Percentiles rank a stretch among this genome's conserved stretches.
Conservation (phyloP, 2,329 filamentous ascomycete species). For the Neonectria ditissima region DNA sequence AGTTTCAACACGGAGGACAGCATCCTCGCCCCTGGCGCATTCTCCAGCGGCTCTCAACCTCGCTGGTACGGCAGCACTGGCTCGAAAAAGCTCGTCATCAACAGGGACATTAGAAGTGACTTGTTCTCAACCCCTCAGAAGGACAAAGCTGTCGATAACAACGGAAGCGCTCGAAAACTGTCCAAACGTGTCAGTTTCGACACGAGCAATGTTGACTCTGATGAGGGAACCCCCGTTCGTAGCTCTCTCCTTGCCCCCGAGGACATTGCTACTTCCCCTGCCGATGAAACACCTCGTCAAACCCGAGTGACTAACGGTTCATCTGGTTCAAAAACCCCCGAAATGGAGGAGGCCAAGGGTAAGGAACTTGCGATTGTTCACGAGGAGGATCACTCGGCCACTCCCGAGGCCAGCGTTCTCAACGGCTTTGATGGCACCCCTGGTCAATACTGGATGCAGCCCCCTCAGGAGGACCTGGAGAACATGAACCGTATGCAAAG, state of each 20-base stretch:
- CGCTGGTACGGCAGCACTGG: slow-evolving; percentile 75
- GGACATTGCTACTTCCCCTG: slow-evolving; percentile 45
- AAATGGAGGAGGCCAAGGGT: slow-evolving; percentile 78
- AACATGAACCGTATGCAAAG: slow-evolving; percentile 85
- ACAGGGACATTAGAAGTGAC: slow-evolving; percentile 83
- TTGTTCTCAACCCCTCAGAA: slow-evolving; percentile 72
- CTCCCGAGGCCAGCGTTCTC: slow-evolving; percentile 42
- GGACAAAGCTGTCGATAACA: slow-evolving; percentile 58
- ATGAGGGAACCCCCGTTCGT: slow-evolving; percentile 51
- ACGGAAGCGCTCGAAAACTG: slow-evolving; percentile 64
- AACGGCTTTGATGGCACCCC: slow-evolving; percentile 61
- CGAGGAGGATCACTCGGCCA: slow-evolving; percentile 68
- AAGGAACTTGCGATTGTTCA: slow-evolving; percentile 84
- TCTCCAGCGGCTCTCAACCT: slow-evolving; percentile 75
- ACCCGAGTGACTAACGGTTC: slow-evolving; percentile 58
- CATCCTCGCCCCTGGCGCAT: slow-evolving; percentile 86
- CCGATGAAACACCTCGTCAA: slow-evolving; percentile 61
- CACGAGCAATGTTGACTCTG: slow-evolving; percentile 62
- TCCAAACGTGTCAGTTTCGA: slow-evolving; percentile 96
- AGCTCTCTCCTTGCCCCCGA: slow-evolving; percentile 51
- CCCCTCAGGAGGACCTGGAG: slow-evolving; percentile 78
- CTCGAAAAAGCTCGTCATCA: slow-evolving; percentile 93
- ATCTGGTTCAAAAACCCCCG: slow-evolving; percentile 59
- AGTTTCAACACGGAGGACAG: slow-evolving; percentile 87
- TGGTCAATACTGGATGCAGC: slow-evolving; percentile 89